Evolutionary conservation across 257 asterid species (phyloP).

Genomic region (Penstemon davidsonii): DNA sequence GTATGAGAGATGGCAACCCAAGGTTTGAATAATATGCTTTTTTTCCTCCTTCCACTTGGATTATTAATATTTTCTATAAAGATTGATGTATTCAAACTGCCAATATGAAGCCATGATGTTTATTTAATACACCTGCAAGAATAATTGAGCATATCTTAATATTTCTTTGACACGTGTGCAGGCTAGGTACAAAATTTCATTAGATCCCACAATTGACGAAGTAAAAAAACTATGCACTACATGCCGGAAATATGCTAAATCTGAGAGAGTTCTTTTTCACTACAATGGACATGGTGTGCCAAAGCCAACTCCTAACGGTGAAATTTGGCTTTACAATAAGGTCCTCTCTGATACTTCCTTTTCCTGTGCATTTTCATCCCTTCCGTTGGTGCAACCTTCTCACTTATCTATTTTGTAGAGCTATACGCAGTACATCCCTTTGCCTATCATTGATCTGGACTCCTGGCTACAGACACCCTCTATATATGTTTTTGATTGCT

Average conservation of each 20-base stretch:
- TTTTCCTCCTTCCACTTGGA: not conserved
- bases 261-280: constrained; percentile 93
- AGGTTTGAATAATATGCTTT: constrained; percentile 46
- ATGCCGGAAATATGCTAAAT: constrained; percentile 83
- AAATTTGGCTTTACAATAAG: constrained; percentile 94
- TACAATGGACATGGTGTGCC: constrained; percentile 99
- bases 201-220: constrained; percentile 95
- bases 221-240: constrained; percentile 85
- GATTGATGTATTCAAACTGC: constrained; percentile 13
- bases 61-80: constrained; percentile 6
- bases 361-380: constrained; percentile 17
- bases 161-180: constrained; percentile 31
- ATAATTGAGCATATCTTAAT: constrained; percentile 19
- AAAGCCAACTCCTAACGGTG: constrained; percentile 89
- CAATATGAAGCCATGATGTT: not conserved
- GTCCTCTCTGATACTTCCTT: constrained; percentile 33
- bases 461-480: constrained; percentile 97
- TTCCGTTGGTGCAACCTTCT: constrained; percentile 12
- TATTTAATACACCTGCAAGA: constrained; percentile 17
- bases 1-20: constrained; percentile 72
- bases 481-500: constrained; percentile 93
- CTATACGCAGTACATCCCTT: constrained; percentile 93
- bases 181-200: constrained; percentile 80
- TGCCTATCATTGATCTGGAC: constrained; percentile 84
- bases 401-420: constrained; percentile 54